These are phyloP conservation scores for Medicago truncatula DNA, from an alignment of 306 rosid species.

Conservation along the genomic window MtrunA17r5.0-ANR NC_053048.1:7092501-7093000, in stretches of 20 bases:
- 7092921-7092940: slow-evolving; percentile 81
- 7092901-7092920: slow-evolving; percentile 86
- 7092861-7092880: slow-evolving; percentile 98
- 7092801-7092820: slow-evolving; percentile 92
- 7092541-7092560: slow-evolving; percentile 98
- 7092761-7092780: slow-evolving; percentile 97
- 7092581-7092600: slow-evolving; percentile 99
- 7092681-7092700: slow-evolving; percentile 73
- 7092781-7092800: slow-evolving; percentile 98
- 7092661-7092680: slow-evolving; percentile 92
- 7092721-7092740: slow-evolving; percentile 25
- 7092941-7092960: slow-evolving; percentile 51
- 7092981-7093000: slow-evolving; percentile 52
- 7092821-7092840: slow-evolving; percentile 91
- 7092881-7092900: slow-evolving; percentile 89
- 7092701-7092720: slow-evolving; percentile 43
- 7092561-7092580: slow-evolving; percentile 98
- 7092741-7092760: slow-evolving; percentile 36
- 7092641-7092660: slow-evolving; percentile 93
- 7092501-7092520: slow-evolving; percentile 20
- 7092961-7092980: slow-evolving; percentile 56
- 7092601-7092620: slow-evolving; percentile 87
- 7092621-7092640: slow-evolving; percentile 82
- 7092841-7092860: slow-evolving; percentile 89
- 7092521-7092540: slow-evolving; percentile 48